These are phyloP conservation scores for Psidium friedrichsthalianum DNA, from an alignment of 345 rosid genomes.

Conservation along the genomic window DNA sequence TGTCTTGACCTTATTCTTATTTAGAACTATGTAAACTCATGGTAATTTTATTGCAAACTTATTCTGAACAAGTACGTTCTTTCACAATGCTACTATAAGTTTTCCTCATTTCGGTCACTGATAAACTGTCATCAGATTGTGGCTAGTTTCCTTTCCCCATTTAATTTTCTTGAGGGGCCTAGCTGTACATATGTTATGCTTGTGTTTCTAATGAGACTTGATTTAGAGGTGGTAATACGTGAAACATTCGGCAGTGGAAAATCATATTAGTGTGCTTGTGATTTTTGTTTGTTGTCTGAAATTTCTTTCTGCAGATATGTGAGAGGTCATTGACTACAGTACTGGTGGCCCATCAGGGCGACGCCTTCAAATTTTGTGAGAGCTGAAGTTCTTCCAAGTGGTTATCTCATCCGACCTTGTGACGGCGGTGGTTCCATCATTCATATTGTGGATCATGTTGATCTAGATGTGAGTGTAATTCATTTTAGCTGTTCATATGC, in stretches of 20 bases:
- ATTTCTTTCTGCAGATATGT: conserved; percentile 49
- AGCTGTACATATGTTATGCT: not conserved
- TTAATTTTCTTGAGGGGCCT: not conserved
- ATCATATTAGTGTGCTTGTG: not conserved
- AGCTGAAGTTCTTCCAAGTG: conserved; percentile 92
- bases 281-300: not conserved
- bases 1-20: not conserved
- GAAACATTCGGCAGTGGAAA: not conserved
- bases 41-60: not conserved
- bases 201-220: not conserved
- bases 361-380: conserved; percentile 66
- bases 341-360: conserved; percentile 76
- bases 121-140: not conserved
- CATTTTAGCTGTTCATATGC: not conserved
- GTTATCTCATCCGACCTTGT: conserved; percentile 82
- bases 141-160: not conserved
- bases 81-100: not conserved
- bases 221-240: not conserved
- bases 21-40: not conserved
- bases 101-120: not conserved
- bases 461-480: conserved; percentile 61
- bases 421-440: conserved; percentile 95
- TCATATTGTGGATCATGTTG: conserved; percentile 96
- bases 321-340: conserved; percentile 81
- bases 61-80: not conserved